These are phyloP conservation scores for Bassia scoparia DNA, from an alignment of 148 eudicot genomes.

Conservation along the genomic window DNA sequence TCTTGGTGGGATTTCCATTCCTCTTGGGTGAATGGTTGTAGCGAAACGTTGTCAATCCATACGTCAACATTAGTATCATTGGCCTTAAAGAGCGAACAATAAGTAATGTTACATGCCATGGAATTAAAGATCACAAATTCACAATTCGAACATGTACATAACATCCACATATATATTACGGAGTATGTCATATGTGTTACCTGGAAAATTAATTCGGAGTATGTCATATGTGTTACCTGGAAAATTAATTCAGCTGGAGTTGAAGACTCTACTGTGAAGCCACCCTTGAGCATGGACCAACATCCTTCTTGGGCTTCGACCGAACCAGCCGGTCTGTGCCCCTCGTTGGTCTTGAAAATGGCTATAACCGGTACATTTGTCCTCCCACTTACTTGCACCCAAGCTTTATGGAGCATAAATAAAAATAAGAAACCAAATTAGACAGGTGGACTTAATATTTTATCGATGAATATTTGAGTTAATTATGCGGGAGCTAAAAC, in stretches of 20 bases:
- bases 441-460: too few species aligned
- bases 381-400: constrained; percentile 50
- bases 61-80: constrained; percentile 43
- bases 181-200: constrained; percentile 31
- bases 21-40: constrained; percentile 69
- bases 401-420: constrained; percentile 32
- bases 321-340: constrained; percentile 37
- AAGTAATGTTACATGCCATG: too few species aligned
- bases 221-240: constrained; percentile 36
- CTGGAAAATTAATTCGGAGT: constrained; percentile 50
- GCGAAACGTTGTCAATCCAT: constrained; percentile 57
- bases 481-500: too few species aligned
- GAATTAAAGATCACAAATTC: too few species aligned
- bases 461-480: too few species aligned
- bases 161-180: too few species aligned
- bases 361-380: constrained; percentile 35
- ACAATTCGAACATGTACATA: too few species aligned
- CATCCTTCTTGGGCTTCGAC: constrained; percentile 50
- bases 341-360: constrained; percentile 32
- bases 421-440: background rate
- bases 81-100: constrained; percentile 41
- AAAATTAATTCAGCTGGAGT: constrained; percentile 44
- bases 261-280: constrained; percentile 35
- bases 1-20: constrained; percentile 75
- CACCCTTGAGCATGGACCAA: constrained; percentile 87